Percentiles rank a stretch among this genome's conserved stretches.
Conservation (phyloP, 164 flowering plant genomes). For the Vitis labrusca region DNA sequence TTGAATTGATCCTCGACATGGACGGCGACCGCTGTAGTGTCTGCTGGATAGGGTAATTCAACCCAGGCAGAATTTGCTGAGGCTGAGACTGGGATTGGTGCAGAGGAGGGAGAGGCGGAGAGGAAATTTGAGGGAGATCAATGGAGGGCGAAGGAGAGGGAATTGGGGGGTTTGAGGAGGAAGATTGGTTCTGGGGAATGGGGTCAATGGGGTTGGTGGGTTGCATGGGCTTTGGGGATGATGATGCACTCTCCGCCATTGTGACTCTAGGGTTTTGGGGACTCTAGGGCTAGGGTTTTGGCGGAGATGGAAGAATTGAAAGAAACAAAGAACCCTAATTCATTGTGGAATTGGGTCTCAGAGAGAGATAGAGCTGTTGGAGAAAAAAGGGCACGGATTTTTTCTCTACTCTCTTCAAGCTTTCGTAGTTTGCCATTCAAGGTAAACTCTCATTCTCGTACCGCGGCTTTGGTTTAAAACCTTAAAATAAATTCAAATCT, state of each 20-base stretch:
- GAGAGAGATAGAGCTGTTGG: not conserved
- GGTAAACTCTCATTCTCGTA: too few species aligned
- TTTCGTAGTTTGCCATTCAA: too few species aligned
- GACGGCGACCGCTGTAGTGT: slow-evolving; percentile 63
- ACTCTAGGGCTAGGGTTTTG: not conserved
- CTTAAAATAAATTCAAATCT: too few species aligned
- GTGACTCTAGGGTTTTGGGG: not conserved
- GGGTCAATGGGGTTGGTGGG: slow-evolving; percentile 19
- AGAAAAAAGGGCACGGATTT: not conserved
- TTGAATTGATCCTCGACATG: slow-evolving; percentile 57
- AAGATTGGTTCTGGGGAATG: slow-evolving; percentile 10
- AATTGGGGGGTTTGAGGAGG: slow-evolving; percentile 8
- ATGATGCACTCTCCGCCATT: slow-evolving; percentile 40
- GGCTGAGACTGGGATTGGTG: slow-evolving; percentile 29
- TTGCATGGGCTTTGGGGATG: slow-evolving; percentile 27
- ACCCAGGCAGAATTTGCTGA: slow-evolving; percentile 30
- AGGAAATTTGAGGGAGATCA: slow-evolving; percentile 43
- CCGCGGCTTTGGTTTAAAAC: too few species aligned
- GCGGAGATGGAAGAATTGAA: not conserved
- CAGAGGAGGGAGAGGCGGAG: slow-evolving; percentile 34
- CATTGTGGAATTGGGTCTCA: slow-evolving; percentile 4
- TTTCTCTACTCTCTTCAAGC: too few species aligned
- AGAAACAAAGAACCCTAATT: not conserved
- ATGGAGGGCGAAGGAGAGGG: slow-evolving; percentile 34
- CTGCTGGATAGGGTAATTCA: slow-evolving; percentile 53